These are phyloP conservation scores for Ogataea wickerhamii DNA, from an alignment of 805 yeast genomes.

Conservation along the genomic window DNA sequence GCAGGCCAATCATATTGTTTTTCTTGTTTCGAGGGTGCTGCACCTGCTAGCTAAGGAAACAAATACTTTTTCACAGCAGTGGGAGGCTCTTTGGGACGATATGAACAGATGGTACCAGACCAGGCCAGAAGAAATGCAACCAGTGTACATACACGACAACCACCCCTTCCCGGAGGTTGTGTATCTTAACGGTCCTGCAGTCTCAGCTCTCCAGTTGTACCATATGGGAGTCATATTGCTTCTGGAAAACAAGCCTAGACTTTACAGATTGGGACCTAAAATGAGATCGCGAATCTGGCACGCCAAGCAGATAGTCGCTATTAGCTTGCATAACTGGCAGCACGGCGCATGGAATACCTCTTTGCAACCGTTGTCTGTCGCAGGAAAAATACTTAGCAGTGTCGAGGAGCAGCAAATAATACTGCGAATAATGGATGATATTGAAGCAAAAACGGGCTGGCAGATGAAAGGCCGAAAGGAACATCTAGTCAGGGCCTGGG, in stretches of 20 bases:
- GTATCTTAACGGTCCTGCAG: slow-evolving; percentile 37
- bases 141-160: slow-evolving; percentile 29
- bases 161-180: slow-evolving; percentile 33
- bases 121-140: slow-evolving; percentile 29
- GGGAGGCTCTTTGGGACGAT: neutral
- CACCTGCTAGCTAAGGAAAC: slow-evolving; percentile 27
- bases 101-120: neutral
- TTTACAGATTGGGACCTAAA: slow-evolving; percentile 5
- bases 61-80: slow-evolving; percentile 7
- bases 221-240: slow-evolving; percentile 37
- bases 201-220: slow-evolving; percentile 35
- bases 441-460: neutral
- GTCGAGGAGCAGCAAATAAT: neutral
- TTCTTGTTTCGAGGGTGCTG: slow-evolving; percentile 33
- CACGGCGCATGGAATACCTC: slow-evolving; percentile 1
- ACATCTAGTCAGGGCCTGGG: neutral
- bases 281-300: slow-evolving; percentile 31
- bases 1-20: slow-evolving; percentile 39
- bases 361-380: neutral
- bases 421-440: neutral
- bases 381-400: neutral
- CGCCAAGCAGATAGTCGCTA: slow-evolving; percentile 35
- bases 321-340: slow-evolving; percentile 11
- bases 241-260: slow-evolving; percentile 36
- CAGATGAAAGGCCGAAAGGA: neutral